Conservation (phyloP, 1,284 basidiomycete species). For the Cryptococcus depauperatus region DNA sequence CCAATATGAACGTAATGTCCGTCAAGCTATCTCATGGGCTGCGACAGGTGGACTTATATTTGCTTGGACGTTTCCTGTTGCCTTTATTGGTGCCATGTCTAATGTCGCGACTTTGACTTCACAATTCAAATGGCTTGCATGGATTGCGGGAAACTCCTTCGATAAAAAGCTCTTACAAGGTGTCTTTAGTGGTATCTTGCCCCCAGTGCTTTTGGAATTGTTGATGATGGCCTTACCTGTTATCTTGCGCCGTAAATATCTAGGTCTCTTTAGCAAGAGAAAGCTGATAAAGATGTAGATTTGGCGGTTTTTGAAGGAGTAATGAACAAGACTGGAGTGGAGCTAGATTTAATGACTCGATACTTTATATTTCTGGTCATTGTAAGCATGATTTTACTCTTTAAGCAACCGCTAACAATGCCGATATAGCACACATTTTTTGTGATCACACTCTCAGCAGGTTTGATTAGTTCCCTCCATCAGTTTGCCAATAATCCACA, state of each 20-base stretch:
- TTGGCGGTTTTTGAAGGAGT: slow-evolving; percentile 64
- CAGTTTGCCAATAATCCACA: slow-evolving; percentile 50
- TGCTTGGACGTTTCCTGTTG: slow-evolving; percentile 55
- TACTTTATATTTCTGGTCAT: slow-evolving; percentile 67
- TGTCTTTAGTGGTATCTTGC: slow-evolving; percentile 58
- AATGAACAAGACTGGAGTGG: slow-evolving; percentile 60
- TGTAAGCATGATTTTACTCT: slow-evolving; percentile 42
- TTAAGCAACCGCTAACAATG: background rate
- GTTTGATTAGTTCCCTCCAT: slow-evolving; percentile 50
- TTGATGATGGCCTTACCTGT: slow-evolving; percentile 65
- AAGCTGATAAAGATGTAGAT: slow-evolving; percentile 36
- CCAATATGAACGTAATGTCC: slow-evolving; percentile 71
- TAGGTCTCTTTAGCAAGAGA: background rate
- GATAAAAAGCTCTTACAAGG: slow-evolving; percentile 48
- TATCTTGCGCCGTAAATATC: slow-evolving; percentile 53
- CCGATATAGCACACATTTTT: slow-evolving; percentile 54
- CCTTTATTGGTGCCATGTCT: slow-evolving; percentile 49
- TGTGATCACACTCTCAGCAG: slow-evolving; percentile 58
- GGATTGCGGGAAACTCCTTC: slow-evolving; percentile 50
- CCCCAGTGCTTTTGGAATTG: slow-evolving; percentile 58
- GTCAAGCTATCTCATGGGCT: slow-evolving; percentile 47
- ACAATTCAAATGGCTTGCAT: slow-evolving; percentile 52
- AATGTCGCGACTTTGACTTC: slow-evolving; percentile 47
- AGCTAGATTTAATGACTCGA: slow-evolving; percentile 63
- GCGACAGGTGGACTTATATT: slow-evolving; percentile 55